Conservation (phyloP, 1,284 basidiomycete species). For the Microbotryomycetes sp. region DNA sequence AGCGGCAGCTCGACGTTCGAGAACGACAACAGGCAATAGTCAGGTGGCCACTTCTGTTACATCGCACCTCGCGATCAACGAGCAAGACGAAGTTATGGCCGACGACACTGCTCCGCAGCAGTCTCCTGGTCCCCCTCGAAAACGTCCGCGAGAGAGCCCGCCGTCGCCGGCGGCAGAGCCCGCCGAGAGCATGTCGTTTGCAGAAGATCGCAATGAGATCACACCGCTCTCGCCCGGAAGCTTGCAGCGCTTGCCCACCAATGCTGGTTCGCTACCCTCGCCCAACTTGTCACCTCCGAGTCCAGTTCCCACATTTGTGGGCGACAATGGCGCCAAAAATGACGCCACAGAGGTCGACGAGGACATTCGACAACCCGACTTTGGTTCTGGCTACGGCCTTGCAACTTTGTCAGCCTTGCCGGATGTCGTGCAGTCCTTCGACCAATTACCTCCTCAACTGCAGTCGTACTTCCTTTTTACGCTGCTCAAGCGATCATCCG, state of each 20-base stretch:
- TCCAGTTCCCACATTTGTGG: conserved; percentile 18
- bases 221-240: not conserved
- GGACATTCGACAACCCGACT: conserved; percentile 11
- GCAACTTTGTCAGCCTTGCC: conserved; percentile 71
- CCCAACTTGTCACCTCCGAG: conserved; percentile 28
- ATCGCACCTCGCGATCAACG: too few relatives aligned
- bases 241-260: not conserved
- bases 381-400: conserved; percentile 39
- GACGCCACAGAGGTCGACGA: not conserved
- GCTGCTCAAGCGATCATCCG: conserved; percentile 70
- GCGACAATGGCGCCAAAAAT: conserved; percentile 4
- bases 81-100: not conserved
- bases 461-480: conserved; percentile 80
- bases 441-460: conserved; percentile 58
- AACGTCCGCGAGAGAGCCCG: conserved; percentile 16
- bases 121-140: conserved; percentile 24
- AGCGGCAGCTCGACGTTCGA: not conserved
- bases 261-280: conserved; percentile 13
- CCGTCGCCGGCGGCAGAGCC: not conserved
- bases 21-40: not conserved
- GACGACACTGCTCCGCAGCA: not conserved
- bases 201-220: not conserved
- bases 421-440: conserved; percentile 64
- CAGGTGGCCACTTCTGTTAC: not conserved
- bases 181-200: not conserved